A percentile compares a stretch with the other conserved stretches of the same genome.
Conservation (phyloP, 1,284 basidiomycete genomes). For the Ganoderma lucidum region DNA sequence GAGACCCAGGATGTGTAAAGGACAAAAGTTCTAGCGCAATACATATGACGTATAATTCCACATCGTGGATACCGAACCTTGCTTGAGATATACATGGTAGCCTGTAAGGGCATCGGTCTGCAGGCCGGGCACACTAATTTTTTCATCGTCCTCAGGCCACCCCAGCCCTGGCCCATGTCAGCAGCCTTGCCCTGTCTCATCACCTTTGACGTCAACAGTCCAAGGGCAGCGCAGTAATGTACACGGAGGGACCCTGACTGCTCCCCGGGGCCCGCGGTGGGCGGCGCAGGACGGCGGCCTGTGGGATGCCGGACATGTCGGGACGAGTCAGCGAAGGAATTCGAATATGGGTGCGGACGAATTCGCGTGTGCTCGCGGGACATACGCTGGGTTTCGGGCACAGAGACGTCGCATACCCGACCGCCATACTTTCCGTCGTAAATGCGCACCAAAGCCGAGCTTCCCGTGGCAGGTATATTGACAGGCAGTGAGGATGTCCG, state of each 20-base stretch:
- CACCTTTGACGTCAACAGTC: background rate
- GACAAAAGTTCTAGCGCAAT: background rate
- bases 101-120: background rate
- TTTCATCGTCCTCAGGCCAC: background rate
- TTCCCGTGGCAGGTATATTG: conserved; percentile 32
- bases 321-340: conserved; percentile 9
- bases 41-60: conserved; percentile 3
- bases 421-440: conserved; percentile 82
- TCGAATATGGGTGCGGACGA: background rate
- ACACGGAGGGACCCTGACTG: conserved; percentile 23
- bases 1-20: background rate
- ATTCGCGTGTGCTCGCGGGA: conserved; percentile 14
- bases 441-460: conserved; percentile 82
- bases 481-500: background rate
- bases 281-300: conserved; percentile 36
- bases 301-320: background rate
- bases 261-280: conserved; percentile 21
- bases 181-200: no score
- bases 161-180: background rate
- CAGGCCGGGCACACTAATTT: background rate
- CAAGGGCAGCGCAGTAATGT: conserved; percentile 35
- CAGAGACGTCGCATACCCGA: conserved; percentile 67
- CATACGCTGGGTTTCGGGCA: conserved; percentile 63
- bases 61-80: conserved; percentile 1
- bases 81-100: background rate